Base-by-base conservation (phyloP, 257 asterid genomes). In the Fraxinus quadrangulata region DNA sequence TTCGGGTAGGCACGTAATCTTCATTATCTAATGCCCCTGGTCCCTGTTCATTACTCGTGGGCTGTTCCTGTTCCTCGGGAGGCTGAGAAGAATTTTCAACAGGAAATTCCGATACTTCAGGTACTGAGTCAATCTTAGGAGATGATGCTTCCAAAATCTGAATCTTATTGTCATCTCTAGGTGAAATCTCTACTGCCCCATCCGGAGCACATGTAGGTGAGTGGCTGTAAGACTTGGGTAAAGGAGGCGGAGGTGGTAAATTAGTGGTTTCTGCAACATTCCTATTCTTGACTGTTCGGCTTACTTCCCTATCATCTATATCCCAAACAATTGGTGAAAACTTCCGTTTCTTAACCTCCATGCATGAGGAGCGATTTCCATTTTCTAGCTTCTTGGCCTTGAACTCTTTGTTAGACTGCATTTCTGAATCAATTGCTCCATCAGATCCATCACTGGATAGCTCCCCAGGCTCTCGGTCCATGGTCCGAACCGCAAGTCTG, bases 321-420 rank as follows among this genome's bases (percentile, higher is more conserved):
- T 95, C 99, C 97, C 98, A 95, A 68, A 91, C 88, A 85, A 92
- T 90, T 21, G 99, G 99, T 0, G 97, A 90, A 79, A 86, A 92
- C 82, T 91, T 94, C 78, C 97, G 79, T 84, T 89, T 94, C 34
- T 87, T 92, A 72, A 59, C 83, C 79, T 63, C 81, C 67, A 75
- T 28, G 26, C 84, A 86, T 23, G 89, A 80, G 2, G 26, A 77
- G 39, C 17, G 86, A 66, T 68, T 72, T 81, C 87, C 89, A 80
- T 84, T 86, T 67, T 82, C 92, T 12, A 73, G 16, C 79, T 40
- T 80, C 83, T 81, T 86, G 70, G 59, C 74, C 73, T 79, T 89
- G 42, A 68, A 26, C 67, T 81, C 90, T 70, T 80, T 74, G 24
- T 34, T 80, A 67, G 70, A 74, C 59, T 34, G 84, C 39, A 74